Evolutionary conservation across 1,284 basidiomycete genomes (phyloP).

Genomic region (Anthracocystis panici-leucophaei): DNA sequence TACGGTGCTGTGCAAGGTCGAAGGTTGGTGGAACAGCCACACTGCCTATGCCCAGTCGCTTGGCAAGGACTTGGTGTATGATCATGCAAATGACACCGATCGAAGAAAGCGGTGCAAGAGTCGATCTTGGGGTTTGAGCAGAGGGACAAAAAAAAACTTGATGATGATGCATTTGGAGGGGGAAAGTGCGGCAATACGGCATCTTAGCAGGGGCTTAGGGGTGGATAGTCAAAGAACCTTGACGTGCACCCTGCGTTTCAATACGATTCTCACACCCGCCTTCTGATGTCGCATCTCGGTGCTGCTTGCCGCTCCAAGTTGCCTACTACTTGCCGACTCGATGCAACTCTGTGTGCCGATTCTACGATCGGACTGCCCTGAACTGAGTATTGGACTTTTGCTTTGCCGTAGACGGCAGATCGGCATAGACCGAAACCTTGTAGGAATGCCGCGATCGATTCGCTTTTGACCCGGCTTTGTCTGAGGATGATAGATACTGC

Average conservation of each 20-base stretch:
- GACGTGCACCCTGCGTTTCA: slow-evolving; percentile 21
- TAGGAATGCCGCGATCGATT: no score
- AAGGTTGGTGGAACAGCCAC: slow-evolving; percentile 40
- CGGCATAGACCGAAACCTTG: neutral
- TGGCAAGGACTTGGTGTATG: slow-evolving; percentile 6
- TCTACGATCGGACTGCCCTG: neutral
- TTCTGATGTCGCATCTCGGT: no score
- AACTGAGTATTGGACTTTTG: neutral
- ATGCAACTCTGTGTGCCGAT: neutral
- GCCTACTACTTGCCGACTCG: no score
- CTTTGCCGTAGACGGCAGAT: neutral
- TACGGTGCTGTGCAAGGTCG: neutral
- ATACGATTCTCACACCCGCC: no score
- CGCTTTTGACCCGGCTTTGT: no score
- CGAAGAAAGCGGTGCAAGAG: slow-evolving; percentile 10
- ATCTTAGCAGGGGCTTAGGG: slow-evolving; percentile 5
- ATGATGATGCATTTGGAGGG: neutral
- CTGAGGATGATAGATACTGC: no score
- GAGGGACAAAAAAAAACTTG: no score
- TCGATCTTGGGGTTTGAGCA: slow-evolving; percentile 17
- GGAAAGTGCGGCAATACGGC: slow-evolving; percentile 8
- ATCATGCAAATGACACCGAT: slow-evolving; percentile 8
- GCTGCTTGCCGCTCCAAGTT: no score
- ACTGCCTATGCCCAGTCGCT: slow-evolving; percentile 16
- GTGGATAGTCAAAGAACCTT: slow-evolving; percentile 47